Evolutionary conservation across 2,329 filamentous ascomycete species (phyloP), one percentile per base, ranked within the genome.

Genomic region (Eutypella sp.): DNA sequence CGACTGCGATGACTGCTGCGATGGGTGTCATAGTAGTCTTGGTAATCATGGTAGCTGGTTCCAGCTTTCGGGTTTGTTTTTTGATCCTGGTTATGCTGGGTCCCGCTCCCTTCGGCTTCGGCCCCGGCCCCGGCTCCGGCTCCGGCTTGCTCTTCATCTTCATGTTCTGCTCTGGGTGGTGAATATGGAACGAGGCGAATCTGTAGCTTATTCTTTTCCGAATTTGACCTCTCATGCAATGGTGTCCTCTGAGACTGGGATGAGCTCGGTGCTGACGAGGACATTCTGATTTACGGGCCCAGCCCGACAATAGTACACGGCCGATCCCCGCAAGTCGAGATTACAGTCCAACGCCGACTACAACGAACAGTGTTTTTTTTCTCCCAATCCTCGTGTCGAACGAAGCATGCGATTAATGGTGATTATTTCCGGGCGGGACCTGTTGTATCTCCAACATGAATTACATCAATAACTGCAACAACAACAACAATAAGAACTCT

Each of bases 111-210:
- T 33, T 33, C 29, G 13, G 29, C n/a, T n/a, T 33, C 29, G 29
- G 29, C 29, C n/a, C n/a, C n/a, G n/a, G 41, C 46, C 49, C 50
- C 48, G 29, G 55, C 40, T 24, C 50, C 49, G 11, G 46, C 33
- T 43, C 40, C 53, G 47, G 53, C 53, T 48, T 57, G 55, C 31
- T 40, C 51, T 33, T 48, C 41, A 41, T 53, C 48, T 46, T 58
- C 58, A 44, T 49, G 49, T 41, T 65, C 64, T 20, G 55, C 61
- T 41, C 67, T 66, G 7, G 72, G 70, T 38, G 73, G 73, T 19
- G 72, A 70, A 52, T 75, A 75, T 18, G 72, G 72, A 41, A 76
- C 73, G 45, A 76, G 54, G 41, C 73, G 72, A 54, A 76, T 75
- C 48, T 67, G 65, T 36, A 66, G 61, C 33, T 52, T 60, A 53